Conservation (phyloP, 768 basidiomycete genomes). For the Boletus rex-veris region DNA sequence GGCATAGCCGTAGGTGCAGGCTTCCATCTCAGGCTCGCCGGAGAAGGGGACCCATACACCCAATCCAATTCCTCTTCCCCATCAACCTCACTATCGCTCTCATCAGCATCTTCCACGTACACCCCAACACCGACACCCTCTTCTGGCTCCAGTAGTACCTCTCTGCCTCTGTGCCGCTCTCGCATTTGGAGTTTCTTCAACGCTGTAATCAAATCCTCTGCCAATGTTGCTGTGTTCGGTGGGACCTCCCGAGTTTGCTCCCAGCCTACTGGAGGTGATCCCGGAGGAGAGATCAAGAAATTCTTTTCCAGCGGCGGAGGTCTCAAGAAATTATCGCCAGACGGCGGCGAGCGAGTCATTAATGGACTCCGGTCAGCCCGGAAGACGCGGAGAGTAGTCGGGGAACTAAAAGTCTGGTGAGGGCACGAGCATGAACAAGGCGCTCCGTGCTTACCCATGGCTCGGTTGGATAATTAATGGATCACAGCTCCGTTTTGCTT, state of each 20-base stretch:
- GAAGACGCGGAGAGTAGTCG: slow-evolving; percentile 61
- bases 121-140: slow-evolving; percentile 74
- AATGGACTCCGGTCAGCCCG: slow-evolving; percentile 72
- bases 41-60: slow-evolving; percentile 52
- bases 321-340: slow-evolving; percentile 41
- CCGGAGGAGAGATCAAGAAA: slow-evolving; percentile 97
- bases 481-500: slow-evolving; percentile 64
- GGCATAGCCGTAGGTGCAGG: slow-evolving; percentile 56
- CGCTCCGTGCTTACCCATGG: slow-evolving; percentile 42
- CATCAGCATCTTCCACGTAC: slow-evolving; percentile 73
- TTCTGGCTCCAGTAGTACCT: slow-evolving; percentile 63
- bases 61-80: slow-evolving; percentile 44
- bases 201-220: slow-evolving; percentile 83
- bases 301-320: slow-evolving; percentile 87
- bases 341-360: slow-evolving; percentile 33
- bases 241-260: slow-evolving; percentile 88
- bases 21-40: slow-evolving; percentile 49
- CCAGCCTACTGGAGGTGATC: slow-evolving; percentile 97
- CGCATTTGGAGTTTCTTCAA: slow-evolving; percentile 64
- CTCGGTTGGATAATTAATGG: slow-evolving; percentile 56
- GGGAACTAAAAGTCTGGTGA: slow-evolving; percentile 36
- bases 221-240: slow-evolving; percentile 79
- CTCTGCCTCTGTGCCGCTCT: slow-evolving; percentile 39
- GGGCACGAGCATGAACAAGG: not conserved
- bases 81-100: slow-evolving; percentile 26